Conservation (phyloP, 2,329 filamentous ascomycete genomes). For the Arthrobotrys iridis region DNA sequence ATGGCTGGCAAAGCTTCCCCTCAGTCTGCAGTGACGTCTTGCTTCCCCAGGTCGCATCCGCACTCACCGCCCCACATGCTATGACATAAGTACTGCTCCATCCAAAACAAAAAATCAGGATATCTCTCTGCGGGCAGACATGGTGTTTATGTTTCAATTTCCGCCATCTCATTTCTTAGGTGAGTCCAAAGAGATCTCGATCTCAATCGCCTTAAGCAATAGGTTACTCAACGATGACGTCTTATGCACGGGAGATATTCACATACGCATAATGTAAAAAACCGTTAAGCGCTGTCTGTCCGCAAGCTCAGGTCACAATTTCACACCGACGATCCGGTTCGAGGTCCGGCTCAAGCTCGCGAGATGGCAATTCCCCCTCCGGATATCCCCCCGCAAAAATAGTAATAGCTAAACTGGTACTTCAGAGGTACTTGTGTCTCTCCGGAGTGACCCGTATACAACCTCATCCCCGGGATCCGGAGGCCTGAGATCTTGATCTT, state of each 20-base stretch:
- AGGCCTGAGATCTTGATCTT: constrained; percentile 8
- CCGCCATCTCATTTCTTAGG: background rate
- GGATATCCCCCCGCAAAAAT: background rate
- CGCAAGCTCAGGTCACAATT: background rate
- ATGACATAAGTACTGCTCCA: background rate
- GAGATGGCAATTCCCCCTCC: background rate
- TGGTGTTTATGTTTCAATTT: constrained; percentile 1
- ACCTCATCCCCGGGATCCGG: background rate
- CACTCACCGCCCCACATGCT: constrained; percentile 9
- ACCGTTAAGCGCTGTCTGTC: background rate
- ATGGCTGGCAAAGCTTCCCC: no score
- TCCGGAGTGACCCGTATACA: background rate
- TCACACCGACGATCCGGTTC: background rate
- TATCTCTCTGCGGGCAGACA: background rate
- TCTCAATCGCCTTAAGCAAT: background rate
- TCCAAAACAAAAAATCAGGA: constrained; percentile 4
- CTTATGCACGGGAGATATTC: background rate
- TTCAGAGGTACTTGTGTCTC: constrained; percentile 4
- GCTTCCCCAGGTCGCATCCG: background rate
- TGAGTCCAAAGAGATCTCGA: constrained; percentile 4
- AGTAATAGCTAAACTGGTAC: background rate
- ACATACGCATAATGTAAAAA: background rate
- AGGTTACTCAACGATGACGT: constrained; percentile 9
- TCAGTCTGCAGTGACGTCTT: background rate
- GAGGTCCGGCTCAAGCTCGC: background rate